Base-by-base conservation (phyloP, 129 eudicot species). In the Sambucus nigra region DNA sequence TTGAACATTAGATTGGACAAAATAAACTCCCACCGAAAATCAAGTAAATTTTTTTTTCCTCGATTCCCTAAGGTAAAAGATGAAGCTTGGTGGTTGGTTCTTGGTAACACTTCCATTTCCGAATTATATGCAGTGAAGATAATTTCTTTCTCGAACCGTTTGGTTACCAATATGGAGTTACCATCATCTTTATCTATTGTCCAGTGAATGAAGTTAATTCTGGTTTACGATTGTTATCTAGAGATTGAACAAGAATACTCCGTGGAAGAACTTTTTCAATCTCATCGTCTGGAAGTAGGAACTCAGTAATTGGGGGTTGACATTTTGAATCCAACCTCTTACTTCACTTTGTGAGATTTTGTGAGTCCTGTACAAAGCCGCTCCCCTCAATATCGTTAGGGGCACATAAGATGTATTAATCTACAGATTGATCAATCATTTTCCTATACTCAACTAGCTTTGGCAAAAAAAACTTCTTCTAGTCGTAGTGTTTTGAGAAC, bases 71-170 rank as follows among this genome's bases (percentile, higher is more conserved):
- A 91, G 98, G 60, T 85, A 51, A 91, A 85, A 76, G 89, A 81
- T 40, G 95, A 91, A 74, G 98, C 98, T 1, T 85, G 95, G 98
- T 91, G 94, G 94, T 57, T 91, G 70, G 65, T 91, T 55, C 83
- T 91, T 47, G 94, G 83, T 7, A 85, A 82, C 74, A 76, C 86
- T 59, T 71, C 78, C 6, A 84, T 86, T 51, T 73, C 88, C 25
- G 88, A 91, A 69, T 73, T 91, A 38, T 67, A 60, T 72, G 83
- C 95, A 31, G 47, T 85, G 65, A 91, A 82, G 70, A 82, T 93
- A 61, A 73, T 91, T 66, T 85, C 98, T 39, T 91, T 91, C 73
- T 63, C 66, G 0, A 77, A 75, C 45, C 72, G 71, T 46, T 38
- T 85, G 74, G 77, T 55, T 52, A 81, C 89, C 35, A 73, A 80